Evolutionary conservation across 345 rosid species (phyloP).

Genomic region (Laguncularia racemosa): DNA sequence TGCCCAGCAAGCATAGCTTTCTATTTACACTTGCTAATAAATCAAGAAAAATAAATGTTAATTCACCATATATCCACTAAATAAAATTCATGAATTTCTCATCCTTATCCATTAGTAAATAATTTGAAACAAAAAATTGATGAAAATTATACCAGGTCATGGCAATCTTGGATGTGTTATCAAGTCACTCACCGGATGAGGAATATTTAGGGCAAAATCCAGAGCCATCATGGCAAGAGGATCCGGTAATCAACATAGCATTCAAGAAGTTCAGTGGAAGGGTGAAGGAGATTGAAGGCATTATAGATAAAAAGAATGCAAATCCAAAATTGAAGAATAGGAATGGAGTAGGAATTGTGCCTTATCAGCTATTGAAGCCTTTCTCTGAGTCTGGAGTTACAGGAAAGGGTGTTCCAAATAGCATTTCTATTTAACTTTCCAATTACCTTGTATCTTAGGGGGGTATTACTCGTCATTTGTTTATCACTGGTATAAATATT

Average conservation of each 20-base stretch:
- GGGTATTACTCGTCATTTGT: too few species aligned
- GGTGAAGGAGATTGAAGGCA: conserved; percentile 26
- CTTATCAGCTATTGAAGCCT: conserved; percentile 39
- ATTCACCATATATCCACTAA: too few species aligned
- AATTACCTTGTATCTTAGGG: neutral
- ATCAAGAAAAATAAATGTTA: too few species aligned
- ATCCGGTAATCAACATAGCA: conserved; percentile 20
- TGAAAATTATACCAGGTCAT: conserved; percentile 11
- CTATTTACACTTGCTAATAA: too few species aligned
- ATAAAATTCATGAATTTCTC: too few species aligned
- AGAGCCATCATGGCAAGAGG: conserved; percentile 27
- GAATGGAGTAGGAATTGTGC: conserved; percentile 33
- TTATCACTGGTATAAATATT: too few species aligned
- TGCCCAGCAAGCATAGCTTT: too few species aligned
- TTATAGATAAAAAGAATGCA: conserved; percentile 27
- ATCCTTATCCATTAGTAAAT: too few species aligned
- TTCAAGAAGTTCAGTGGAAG: conserved; percentile 26
- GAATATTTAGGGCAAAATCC: conserved; percentile 33
- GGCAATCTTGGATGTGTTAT: conserved; percentile 31
- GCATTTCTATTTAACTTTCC: conserved; percentile 22
- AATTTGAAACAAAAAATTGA: too few species aligned
- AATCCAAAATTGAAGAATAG: conserved; percentile 24
- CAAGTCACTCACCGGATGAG: conserved; percentile 43
- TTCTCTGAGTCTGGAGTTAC: conserved; percentile 35
- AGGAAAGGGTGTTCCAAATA: conserved; percentile 40